Evolutionary conservation across 2,329 filamentous ascomycete genomes (phyloP).

Genomic region (Coniochaeta hoffmannii): DNA sequence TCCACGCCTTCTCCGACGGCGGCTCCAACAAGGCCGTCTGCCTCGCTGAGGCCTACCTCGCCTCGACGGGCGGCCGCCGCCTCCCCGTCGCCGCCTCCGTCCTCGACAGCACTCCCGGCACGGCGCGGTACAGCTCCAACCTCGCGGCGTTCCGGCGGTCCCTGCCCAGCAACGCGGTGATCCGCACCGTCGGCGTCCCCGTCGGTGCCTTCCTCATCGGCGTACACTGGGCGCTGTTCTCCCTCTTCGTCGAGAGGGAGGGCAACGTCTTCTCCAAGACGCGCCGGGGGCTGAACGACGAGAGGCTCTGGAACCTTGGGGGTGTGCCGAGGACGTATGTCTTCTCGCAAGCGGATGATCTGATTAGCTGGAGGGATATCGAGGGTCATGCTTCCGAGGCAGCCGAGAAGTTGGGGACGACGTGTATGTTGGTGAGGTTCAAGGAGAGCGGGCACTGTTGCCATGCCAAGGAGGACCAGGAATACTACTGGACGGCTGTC

Average conservation of each 20-base stretch:
- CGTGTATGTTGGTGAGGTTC: constrained; percentile 15
- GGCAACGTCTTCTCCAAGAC: constrained; percentile 12
- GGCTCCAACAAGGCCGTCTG: constrained; percentile 30
- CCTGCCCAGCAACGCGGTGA: constrained; percentile 6
- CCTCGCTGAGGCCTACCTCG: constrained; percentile 28
- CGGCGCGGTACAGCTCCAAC: constrained; percentile 15
- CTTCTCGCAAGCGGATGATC: constrained; percentile 16
- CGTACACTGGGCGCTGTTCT: constrained; percentile 8
- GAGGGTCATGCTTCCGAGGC: constrained; percentile 12
- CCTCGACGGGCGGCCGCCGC: constrained; percentile 18
- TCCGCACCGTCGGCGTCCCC: constrained; percentile 7
- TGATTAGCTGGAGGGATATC: constrained; percentile 16
- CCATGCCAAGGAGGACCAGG: constrained; percentile 12
- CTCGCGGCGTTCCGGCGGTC: constrained; percentile 11
- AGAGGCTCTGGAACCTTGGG: constrained; percentile 8
- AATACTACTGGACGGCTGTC: constrained; percentile 16
- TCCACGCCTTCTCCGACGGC: constrained; percentile 44
- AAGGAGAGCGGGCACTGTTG: constrained; percentile 14
- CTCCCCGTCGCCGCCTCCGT: constrained; percentile 29
- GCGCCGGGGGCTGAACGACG: constrained; percentile 13
- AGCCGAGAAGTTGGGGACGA: constrained; percentile 5
- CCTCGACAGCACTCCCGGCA: constrained; percentile 37
- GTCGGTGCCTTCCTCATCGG: constrained; percentile 10
- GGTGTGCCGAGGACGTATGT: constrained; percentile 12
- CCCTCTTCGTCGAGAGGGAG: constrained; percentile 8